Conservation (phyloP, 148 eudicot species). For the Amaranthus hypochondriacus region DNA sequence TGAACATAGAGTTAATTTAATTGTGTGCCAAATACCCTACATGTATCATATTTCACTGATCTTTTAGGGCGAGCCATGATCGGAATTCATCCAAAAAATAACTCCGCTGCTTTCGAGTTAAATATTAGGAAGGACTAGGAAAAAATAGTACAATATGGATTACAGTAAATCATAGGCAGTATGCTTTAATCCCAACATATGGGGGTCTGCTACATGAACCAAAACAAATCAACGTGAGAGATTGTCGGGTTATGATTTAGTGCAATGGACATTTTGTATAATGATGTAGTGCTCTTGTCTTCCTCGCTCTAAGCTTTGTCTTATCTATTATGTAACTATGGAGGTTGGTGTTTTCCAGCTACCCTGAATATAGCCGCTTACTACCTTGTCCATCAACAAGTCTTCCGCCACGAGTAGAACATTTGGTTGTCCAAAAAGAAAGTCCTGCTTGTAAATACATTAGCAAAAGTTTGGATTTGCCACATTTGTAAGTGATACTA, state of each 20-base stretch:
- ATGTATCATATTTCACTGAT: too few species aligned
- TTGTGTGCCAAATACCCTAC: too few species aligned
- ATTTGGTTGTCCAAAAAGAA: constrained; percentile 71
- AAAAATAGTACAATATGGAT: background rate
- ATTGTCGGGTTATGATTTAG: too few species aligned
- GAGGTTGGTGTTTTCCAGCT: constrained; percentile 32
- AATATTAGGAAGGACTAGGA: background rate
- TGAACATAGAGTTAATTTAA: too few species aligned
- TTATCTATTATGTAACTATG: background rate
- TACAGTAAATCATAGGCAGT: background rate
- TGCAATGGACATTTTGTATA: background rate
- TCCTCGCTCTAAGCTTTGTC: background rate
- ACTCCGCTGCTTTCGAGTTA: background rate
- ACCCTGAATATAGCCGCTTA: constrained; percentile 66
- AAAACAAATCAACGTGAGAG: too few species aligned
- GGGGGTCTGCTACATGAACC: too few species aligned
- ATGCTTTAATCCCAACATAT: too few species aligned
- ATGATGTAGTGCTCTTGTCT: background rate
- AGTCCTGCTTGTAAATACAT: constrained; percentile 60
- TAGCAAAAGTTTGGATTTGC: constrained; percentile 66
- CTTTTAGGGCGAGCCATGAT: too few species aligned
- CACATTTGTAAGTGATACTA: constrained; percentile 57
- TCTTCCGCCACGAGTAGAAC: constrained; percentile 75
- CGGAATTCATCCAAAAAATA: too few species aligned
- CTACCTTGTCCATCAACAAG: constrained; percentile 72